Conservation (phyloP, 176 grass and related monocot species). For the Musa beccarii region DNA sequence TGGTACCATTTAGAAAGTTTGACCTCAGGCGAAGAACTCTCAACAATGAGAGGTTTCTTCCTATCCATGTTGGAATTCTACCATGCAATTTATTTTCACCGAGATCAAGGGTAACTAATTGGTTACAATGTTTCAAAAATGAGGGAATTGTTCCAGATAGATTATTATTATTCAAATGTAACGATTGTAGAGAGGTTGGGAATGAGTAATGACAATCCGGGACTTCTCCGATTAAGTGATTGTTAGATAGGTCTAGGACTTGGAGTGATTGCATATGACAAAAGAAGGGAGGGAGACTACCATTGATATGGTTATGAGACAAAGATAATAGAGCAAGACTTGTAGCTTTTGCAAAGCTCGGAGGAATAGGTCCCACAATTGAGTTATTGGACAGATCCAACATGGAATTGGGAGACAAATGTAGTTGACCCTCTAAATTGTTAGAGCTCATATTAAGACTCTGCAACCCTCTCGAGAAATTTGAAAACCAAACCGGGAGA, state of each 20-base stretch:
- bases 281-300: background rate
- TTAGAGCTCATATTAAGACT: no score
- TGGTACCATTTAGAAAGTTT: conserved; percentile 5
- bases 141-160: conserved; percentile 16
- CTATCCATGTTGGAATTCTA: conserved; percentile 10
- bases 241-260: background rate
- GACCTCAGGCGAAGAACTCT: background rate
- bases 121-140: background rate
- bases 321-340: background rate
- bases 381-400: no score
- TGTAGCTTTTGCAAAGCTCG: background rate
- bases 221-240: background rate
- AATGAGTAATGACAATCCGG: conserved; percentile 1
- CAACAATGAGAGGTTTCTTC: conserved; percentile 10
- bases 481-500: no score
- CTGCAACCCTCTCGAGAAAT: no score
- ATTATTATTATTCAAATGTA: background rate
- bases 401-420: no score
- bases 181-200: background rate
- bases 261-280: background rate
- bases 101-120: conserved; percentile 1
- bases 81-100: conserved; percentile 10
- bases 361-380: background rate
- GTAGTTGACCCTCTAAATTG: no score
- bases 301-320: background rate